Conservation (phyloP, 1,284 basidiomycete genomes). For the Inonotus obliquus region DNA sequence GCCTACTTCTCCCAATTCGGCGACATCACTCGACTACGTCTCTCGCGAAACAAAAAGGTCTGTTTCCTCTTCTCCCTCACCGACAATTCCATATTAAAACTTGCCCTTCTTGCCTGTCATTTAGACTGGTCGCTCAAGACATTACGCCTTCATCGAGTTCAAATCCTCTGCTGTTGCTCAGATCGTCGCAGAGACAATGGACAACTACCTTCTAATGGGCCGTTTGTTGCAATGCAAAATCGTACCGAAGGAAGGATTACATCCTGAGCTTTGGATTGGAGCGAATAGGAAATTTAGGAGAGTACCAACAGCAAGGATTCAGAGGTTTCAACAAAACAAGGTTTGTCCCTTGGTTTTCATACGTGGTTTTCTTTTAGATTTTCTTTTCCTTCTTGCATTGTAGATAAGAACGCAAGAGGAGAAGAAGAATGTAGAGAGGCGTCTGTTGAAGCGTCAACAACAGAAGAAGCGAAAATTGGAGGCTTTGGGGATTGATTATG, state of each 20-base stretch:
- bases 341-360: slow-evolving; percentile 35
- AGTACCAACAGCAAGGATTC: slow-evolving; percentile 72
- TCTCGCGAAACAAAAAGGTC: slow-evolving; percentile 94
- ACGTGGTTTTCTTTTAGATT: slow-evolving; percentile 2
- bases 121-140: slow-evolving; percentile 92
- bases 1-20: slow-evolving; percentile 97
- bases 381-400: background rate
- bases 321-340: slow-evolving; percentile 76
- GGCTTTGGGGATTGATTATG: slow-evolving; percentile 85
- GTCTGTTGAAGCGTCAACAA: slow-evolving; percentile 75
- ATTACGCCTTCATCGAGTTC: slow-evolving; percentile 97
- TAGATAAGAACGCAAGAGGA: slow-evolving; percentile 77
- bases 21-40: slow-evolving; percentile 79
- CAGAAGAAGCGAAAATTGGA: slow-evolving; percentile 77
- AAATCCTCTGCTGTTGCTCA: slow-evolving; percentile 84
- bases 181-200: slow-evolving; percentile 98
- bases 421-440: slow-evolving; percentile 60
- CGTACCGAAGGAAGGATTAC: slow-evolving; percentile 83
- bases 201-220: slow-evolving; percentile 96
- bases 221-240: slow-evolving; percentile 89
- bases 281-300: slow-evolving; percentile 87
- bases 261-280: slow-evolving; percentile 95
- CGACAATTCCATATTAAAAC: background rate
- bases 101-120: background rate
- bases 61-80: slow-evolving; percentile 14